Evolutionary conservation across 2,329 filamentous ascomycete species (phyloP).

Genomic region (Aspergillus ustus): DNA sequence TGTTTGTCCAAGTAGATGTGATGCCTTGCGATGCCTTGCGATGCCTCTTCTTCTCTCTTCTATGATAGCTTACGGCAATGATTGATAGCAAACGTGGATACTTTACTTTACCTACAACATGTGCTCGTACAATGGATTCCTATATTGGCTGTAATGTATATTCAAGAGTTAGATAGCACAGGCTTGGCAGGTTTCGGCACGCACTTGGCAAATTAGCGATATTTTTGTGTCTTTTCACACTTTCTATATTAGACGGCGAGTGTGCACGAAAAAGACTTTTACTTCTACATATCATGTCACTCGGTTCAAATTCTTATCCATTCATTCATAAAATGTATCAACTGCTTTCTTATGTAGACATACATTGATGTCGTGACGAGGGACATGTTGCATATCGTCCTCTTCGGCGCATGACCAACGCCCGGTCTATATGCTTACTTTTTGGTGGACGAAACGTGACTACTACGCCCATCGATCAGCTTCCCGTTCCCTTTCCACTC

Average conservation of each 20-base stretch:
- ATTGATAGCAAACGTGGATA: slow-evolving; percentile 8
- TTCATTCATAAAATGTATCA: background rate
- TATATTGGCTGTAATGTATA: no score
- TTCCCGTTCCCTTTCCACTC: slow-evolving; percentile 47
- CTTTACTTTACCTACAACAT: background rate
- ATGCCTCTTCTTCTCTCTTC: slow-evolving; percentile 2
- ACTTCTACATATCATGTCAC: background rate
- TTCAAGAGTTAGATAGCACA: no score
- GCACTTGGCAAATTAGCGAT: no score
- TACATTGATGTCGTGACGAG: background rate
- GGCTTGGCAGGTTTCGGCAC: no score
- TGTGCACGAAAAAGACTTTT: no score
- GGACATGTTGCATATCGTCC: background rate
- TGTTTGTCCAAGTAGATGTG: background rate
- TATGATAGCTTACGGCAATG: slow-evolving; percentile 2
- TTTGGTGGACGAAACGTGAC: background rate
- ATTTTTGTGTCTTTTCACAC: background rate
- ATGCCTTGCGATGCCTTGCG: slow-evolving; percentile 20
- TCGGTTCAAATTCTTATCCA: background rate
- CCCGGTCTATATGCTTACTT: background rate
- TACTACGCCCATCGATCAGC: slow-evolving; percentile 35
- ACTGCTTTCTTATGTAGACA: background rate
- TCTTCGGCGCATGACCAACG: background rate
- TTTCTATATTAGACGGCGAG: background rate
- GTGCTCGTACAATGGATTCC: no score